Evolutionary conservation across 202 grass and related monocot genomes (phyloP).

Genomic region (Eragrostis tef): DNA sequence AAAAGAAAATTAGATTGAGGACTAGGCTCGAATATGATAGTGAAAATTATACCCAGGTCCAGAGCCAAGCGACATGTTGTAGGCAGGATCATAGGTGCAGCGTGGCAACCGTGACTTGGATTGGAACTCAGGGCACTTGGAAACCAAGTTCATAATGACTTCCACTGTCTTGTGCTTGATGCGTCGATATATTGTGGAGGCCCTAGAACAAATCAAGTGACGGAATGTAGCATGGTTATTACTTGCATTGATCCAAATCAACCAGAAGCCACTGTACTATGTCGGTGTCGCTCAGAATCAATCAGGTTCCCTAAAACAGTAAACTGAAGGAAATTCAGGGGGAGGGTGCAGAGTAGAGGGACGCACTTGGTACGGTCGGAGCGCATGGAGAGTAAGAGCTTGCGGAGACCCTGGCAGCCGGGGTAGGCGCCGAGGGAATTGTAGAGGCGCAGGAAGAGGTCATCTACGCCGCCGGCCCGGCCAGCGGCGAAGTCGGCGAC

Average conservation of each 20-base stretch:
- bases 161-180: not conserved
- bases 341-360: no score
- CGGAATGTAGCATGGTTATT: no score
- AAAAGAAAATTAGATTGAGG: no score
- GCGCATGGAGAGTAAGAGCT: not conserved
- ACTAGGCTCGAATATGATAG: no score
- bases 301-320: not conserved
- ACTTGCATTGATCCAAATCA: no score
- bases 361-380: constrained; percentile 5
- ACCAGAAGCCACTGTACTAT: no score
- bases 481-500: not conserved
- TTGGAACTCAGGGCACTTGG: constrained; percentile 25
- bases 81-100: not conserved
- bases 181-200: not conserved
- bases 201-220: not conserved
- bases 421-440: not conserved
- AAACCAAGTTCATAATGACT: not conserved
- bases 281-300: no score
- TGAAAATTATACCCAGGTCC: no score
- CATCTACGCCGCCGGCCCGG: not conserved
- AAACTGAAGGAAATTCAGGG: no score
- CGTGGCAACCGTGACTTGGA: not conserved
- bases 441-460: constrained; percentile 5
- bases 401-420: not conserved
- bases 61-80: no score